A percentile compares a stretch with the other conserved stretches of the same genome.
Evolutionary conservation across 192 early-diverging fungal species (phyloP).

Genomic region (Coemansia javaensis): DNA sequence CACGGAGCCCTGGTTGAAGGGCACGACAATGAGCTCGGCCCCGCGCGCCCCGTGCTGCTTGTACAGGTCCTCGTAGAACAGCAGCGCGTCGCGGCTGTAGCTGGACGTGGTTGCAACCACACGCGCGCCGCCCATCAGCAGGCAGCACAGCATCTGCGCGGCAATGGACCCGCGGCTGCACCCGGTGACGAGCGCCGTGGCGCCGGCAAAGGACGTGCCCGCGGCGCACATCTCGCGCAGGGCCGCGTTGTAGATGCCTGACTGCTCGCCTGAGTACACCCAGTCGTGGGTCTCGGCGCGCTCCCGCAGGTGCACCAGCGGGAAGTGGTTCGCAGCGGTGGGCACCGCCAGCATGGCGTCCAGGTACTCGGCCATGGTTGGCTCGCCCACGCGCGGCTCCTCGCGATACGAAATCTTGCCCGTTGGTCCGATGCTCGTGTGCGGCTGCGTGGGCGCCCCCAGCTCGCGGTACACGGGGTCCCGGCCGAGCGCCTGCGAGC

Average conservation of each 20-base stretch:
- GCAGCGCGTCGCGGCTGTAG: constrained; percentile 60
- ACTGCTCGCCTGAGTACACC: constrained; percentile 11
- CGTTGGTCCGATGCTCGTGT: constrained; percentile 61
- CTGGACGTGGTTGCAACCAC: constrained; percentile 85
- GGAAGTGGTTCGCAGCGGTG: constrained; percentile 48
- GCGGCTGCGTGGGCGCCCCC: constrained; percentile 69
- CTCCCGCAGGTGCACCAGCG: constrained; percentile 36
- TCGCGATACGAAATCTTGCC: constrained; percentile 77
- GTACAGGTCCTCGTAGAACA: constrained; percentile 84
- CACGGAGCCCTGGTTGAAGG: constrained; percentile 87
- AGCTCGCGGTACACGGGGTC: constrained; percentile 77
- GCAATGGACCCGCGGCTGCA: constrained; percentile 88
- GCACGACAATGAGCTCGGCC: constrained; percentile 80
- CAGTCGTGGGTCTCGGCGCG: constrained; percentile 11
- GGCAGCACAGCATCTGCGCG: constrained; percentile 71
- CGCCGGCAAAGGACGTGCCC: constrained; percentile 75
- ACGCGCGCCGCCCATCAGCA: constrained; percentile 62
- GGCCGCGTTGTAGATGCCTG: constrained; percentile 36
- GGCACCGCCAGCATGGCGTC: constrained; percentile 60
- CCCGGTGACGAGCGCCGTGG: constrained; percentile 82
- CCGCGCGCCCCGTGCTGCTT: constrained; percentile 80
- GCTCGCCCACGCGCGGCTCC: constrained; percentile 62
- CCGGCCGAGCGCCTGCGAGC: constrained; percentile 53
- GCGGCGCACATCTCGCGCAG: constrained; percentile 61
- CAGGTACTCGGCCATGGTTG: constrained; percentile 83